Evolutionary conservation across 2,329 filamentous ascomycete species (phyloP), one percentile per base, ranked within the genome.

Genomic region (Magnaporthiopsis poae): DNA sequence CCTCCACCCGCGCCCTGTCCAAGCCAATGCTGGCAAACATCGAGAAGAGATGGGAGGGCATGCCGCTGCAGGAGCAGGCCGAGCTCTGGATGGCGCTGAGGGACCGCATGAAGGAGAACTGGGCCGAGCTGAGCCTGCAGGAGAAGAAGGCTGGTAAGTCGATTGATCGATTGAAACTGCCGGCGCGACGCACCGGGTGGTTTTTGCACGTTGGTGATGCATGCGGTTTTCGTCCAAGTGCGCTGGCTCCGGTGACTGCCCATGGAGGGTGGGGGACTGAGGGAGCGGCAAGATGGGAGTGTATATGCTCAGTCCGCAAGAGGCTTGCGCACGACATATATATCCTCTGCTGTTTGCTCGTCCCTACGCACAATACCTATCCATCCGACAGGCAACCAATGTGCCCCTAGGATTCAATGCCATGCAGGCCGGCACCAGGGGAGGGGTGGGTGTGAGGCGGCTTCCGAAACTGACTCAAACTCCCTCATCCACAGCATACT

Each of bases 111-210:
- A 97, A 96, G 90, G 88, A 86, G 74, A 92, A 92, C 84, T 99
- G 95, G 95, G 87, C 89, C 77, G 92, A 98, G 77, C 84, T 99
- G 83, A 97, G 95, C 65, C 73, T 96, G 75, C 90, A 95, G 81
- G 95, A 99, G 87, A 96, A 99, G 91, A 98, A 96, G 85, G 95
- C 95, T 74, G 94, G 95, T 97, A 88, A 78, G 93, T 91, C 68
- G 8, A 56, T n/a, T 21, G n/a, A 56, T 56, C 7, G 46, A 12
- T 5, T 36, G 35, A 31, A 52, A 8, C 15, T 64, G 36, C 33
- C 46, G 62, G 29, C 63, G 61, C 33, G 9, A 15, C 27, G 1
- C 27, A 31, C 31, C 31, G 3, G 31, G 31, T 7, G 3, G 21
- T 1, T 11, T 52, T 21, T 9, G 5, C 39, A 52, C 18, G 39